These are phyloP conservation scores for Naganishia liquefaciens DNA, from an alignment of 1,284 basidiomycete species.

Conservation along the genomic window DNA sequence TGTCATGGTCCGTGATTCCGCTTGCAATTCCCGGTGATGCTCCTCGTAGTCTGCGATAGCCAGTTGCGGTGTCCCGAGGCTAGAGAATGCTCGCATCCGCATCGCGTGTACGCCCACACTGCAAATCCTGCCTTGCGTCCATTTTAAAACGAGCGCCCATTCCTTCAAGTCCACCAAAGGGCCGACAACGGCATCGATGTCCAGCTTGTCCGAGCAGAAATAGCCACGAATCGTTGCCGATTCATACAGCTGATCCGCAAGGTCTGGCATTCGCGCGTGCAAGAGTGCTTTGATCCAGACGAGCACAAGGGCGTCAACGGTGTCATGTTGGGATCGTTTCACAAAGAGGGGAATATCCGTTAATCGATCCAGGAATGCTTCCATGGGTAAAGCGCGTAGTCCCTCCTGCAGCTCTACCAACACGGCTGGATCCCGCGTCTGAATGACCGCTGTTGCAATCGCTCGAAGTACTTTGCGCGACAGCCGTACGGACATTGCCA, in stretches of 20 bases:
- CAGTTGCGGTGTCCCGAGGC: constrained; percentile 8
- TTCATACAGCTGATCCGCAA: constrained; percentile 13
- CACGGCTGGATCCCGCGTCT: neutral
- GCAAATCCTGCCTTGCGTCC: constrained; percentile 20
- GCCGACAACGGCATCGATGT: constrained; percentile 13
- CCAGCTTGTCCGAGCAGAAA: constrained; percentile 3
- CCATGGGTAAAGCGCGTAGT: neutral
- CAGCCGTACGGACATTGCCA: neutral
- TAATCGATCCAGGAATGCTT: neutral
- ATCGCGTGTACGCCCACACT: constrained; percentile 24
- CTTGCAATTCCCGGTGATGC: constrained; percentile 2
- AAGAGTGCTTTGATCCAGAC: constrained; percentile 13
- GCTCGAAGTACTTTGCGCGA: neutral
- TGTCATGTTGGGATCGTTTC: neutral
- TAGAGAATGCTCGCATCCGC: constrained; percentile 24
- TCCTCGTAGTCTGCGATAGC: constrained; percentile 18
- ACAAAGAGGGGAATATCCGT: neutral
- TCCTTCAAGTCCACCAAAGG: constrained; percentile 17
- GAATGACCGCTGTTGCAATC: constrained; percentile 10
- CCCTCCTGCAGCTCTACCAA: neutral
- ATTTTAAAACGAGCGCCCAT: constrained; percentile 19
- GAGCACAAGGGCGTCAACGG: neutral
- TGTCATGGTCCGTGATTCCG: constrained; percentile 1
- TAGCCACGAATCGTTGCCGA: neutral
- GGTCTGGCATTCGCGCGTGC: constrained; percentile 18